Evolutionary conservation across 2,329 filamentous ascomycete genomes (phyloP), one percentile per base, ranked within the genome.

Genomic region (Epichloe sibirici): DNA sequence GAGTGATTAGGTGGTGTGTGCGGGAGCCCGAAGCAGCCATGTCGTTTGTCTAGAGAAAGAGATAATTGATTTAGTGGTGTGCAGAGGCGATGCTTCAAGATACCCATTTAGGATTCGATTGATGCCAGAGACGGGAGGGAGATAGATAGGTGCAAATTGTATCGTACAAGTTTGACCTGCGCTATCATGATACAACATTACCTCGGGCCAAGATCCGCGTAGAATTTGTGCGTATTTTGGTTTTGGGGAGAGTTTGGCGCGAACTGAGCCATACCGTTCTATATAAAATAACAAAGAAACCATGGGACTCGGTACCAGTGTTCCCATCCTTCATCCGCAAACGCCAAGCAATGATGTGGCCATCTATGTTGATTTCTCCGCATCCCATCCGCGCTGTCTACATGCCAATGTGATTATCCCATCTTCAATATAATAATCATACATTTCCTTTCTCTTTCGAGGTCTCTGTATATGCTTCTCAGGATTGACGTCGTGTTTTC

Each of bases 1-100:
- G 49, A 67, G 67, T 1, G 70, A 72, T 54, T 63, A 68, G 12
- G 12, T 17, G 12, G 12, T 17, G 17, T 9, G 23, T 5, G 9
- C 13, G 40, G 15, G 28, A 5, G 40, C 7, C 11, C 5, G n/a
- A 7, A 5, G 3, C 13, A 39, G 37, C 5, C 6, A n/a, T 5
- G 37, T 23, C 8, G 11, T 23, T 35, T 13, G 4, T 13, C 40
- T 5, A 12, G 11, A 12, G 8, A 25, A 8, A 21, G n/a, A 12
- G 9, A 5, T 9, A 8, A 13, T 6, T n/a, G 6, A 12, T 25
- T 2, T 12, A 3, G 21, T 48, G n/a, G 11, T 31, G 31, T 31
- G 31, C 31, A 31, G 31, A 31, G 31, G 31, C 8, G 28, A 31
- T 31, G 31, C 31, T 4, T 31, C 8, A 31, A 11, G 31, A 31